A percentile compares a stretch with the other conserved stretches of the same genome.
These are phyloP conservation scores for Cystobasidium onofrii DNA, from an alignment of 768 basidiomycete genomes.

Conservation along the genomic window DNA sequence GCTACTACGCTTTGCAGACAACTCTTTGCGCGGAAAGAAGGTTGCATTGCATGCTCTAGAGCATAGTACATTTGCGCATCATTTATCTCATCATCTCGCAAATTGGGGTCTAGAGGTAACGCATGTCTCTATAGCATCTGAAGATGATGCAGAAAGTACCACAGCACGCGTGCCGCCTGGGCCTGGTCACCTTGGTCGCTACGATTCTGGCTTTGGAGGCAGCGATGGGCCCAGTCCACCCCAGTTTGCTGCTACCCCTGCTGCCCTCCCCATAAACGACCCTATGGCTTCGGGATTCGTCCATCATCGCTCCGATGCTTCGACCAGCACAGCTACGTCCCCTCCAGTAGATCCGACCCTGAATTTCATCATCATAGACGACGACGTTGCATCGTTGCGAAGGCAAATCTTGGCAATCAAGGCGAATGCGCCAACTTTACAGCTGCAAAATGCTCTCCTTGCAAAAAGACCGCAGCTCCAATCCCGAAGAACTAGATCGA, in stretches of 20 bases:
- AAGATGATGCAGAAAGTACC: slow-evolving; percentile 39
- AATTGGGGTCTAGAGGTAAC: slow-evolving; percentile 92
- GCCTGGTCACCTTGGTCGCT: slow-evolving; percentile 9
- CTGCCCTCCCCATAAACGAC: not conserved
- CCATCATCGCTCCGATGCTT: not conserved
- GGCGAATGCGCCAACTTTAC: slow-evolving; percentile 43
- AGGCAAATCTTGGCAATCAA: slow-evolving; percentile 64
- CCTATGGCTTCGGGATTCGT: not conserved
- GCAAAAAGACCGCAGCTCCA: slow-evolving; percentile 39
- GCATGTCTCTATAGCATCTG: slow-evolving; percentile 51
- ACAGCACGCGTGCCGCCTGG: not conserved
- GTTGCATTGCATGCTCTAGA: slow-evolving; percentile 76
- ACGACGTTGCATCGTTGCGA: slow-evolving; percentile 72
- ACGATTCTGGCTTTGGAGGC: slow-evolving; percentile 41
- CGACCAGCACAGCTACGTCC: not conserved
- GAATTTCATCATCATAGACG: slow-evolving; percentile 78
- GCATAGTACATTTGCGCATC: slow-evolving; percentile 80
- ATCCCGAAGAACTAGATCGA: slow-evolving; percentile 54
- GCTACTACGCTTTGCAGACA: slow-evolving; percentile 68
- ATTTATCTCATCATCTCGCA: slow-evolving; percentile 83
- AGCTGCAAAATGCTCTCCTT: slow-evolving; percentile 34
- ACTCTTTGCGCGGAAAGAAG: slow-evolving; percentile 64
- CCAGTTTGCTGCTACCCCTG: not conserved
- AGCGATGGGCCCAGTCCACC: slow-evolving; percentile 15
- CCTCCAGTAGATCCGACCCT: slow-evolving; percentile 32